These are phyloP conservation scores for Solanum sejunctum DNA, from an alignment of 257 asterid genomes.

Conservation along the genomic window DNA sequence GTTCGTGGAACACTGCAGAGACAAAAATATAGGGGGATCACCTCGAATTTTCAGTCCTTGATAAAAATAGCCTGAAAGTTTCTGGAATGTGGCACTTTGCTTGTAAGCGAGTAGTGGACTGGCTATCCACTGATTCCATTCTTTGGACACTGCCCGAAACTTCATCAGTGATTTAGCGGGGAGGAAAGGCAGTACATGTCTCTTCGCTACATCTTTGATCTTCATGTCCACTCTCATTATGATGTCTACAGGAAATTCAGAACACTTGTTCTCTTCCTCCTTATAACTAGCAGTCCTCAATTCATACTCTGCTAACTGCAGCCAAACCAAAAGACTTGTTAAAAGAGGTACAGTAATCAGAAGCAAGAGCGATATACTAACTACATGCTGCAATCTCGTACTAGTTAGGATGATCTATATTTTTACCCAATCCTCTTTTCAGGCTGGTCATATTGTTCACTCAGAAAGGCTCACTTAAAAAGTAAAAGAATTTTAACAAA, in stretches of 20 bases:
- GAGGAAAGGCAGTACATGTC: slow-evolving; percentile 28
- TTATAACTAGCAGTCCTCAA: not conserved
- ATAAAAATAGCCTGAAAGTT: slow-evolving; percentile 30
- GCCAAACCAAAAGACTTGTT: not conserved
- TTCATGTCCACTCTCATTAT: not conserved
- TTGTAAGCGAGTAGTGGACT: slow-evolving; percentile 25
- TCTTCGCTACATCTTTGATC: slow-evolving; percentile 14
- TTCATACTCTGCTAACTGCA: not conserved
- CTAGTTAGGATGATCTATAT: not conserved
- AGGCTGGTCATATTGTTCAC: not conserved
- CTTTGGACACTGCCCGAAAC: slow-evolving; percentile 31
- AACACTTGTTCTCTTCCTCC: not conserved
- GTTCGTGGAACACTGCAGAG: slow-evolving; percentile 6
- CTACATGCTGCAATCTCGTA: not conserved
- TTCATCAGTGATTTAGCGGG: slow-evolving; percentile 33
- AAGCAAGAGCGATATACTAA: not conserved
- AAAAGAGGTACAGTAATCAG: not conserved
- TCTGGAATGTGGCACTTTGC: slow-evolving; percentile 26
- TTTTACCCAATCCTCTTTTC: not conserved
- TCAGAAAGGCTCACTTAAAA: not conserved
- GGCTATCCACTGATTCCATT: slow-evolving; percentile 28
- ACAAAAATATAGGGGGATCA: not conserved
- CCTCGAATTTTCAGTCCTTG: not conserved
- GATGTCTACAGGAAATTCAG: not conserved
- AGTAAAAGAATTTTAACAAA: not conserved